phyloP scores from a whole-genome alignment of 176 grass and related monocot genomes.

The Triticum timopheevii region DNA sequence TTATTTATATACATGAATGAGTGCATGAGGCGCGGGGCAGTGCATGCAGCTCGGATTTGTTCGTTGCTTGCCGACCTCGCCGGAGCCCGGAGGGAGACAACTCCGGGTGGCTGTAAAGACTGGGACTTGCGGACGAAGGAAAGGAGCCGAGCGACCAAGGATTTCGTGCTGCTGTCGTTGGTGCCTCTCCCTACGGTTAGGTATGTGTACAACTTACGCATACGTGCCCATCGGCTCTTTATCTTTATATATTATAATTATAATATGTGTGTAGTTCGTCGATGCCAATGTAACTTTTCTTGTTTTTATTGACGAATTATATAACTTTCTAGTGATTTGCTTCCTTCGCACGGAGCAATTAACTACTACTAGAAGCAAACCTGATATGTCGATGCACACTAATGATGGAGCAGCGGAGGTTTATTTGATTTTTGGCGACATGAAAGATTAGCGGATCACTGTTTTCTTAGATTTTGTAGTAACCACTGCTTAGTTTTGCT shows the following conservation, averaged over 20 bases:
- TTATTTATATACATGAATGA: conserved; percentile 34
- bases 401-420: neutral
- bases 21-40: neutral
- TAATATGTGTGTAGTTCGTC: neutral
- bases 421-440: neutral
- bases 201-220: conserved; percentile 4
- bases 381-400: neutral
- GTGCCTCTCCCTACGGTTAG: neutral
- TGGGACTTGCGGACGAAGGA: conserved; percentile 40
- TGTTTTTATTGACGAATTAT: too few relatives aligned
- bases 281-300: neutral
- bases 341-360: neutral
- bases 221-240: neutral
- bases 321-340: neutral
- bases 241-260: too few relatives aligned
- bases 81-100: neutral
- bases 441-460: neutral
- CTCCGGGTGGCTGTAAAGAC: neutral
- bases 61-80: conserved; percentile 55
- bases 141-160: conserved; percentile 27
- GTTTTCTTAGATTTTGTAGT: neutral
- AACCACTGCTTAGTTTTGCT: neutral
- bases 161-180: conserved; percentile 4
- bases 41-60: conserved; percentile 17
- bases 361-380: neutral